Conservation (phyloP, 495 filamentous ascomycete species). For the Evernia prunastri region DNA sequence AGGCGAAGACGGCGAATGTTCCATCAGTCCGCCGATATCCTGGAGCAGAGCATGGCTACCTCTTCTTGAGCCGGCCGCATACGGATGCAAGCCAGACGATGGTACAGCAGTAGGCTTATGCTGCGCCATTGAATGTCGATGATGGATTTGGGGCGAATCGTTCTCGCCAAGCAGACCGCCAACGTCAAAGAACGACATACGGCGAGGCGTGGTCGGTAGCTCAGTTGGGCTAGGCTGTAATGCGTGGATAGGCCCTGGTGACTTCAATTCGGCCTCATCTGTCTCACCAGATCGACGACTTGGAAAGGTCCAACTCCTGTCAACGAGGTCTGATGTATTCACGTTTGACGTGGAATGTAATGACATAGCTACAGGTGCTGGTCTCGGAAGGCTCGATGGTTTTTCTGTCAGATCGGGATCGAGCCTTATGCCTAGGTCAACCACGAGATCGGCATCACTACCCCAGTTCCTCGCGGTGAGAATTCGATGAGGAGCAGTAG, state of each 20-base stretch:
- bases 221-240: conserved; percentile 14
- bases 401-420: conserved; percentile 50
- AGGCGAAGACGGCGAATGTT: conserved; percentile 24
- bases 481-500: conserved; percentile 39
- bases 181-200: conserved; percentile 65
- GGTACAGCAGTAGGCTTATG: conserved; percentile 11
- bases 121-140: conserved; percentile 20
- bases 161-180: conserved; percentile 51
- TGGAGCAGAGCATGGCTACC: conserved; percentile 51
- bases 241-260: conserved; percentile 2
- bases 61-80: conserved; percentile 9
- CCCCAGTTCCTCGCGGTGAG: conserved; percentile 64
- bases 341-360: conserved; percentile 19
- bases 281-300: conserved; percentile 32
- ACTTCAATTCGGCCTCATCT: conserved; percentile 17
- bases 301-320: conserved; percentile 26
- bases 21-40: conserved; percentile 50
- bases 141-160: neutral
- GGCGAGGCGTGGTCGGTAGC: conserved; percentile 36
- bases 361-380: conserved; percentile 37
- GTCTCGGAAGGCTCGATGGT: conserved; percentile 31
- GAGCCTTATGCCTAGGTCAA: conserved; percentile 61
- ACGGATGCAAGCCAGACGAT: conserved; percentile 1
- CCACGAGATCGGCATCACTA: conserved; percentile 72
- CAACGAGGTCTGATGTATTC: conserved; percentile 23